These are phyloP conservation scores for Oidiodendron maius DNA, from an alignment of 495 filamentous ascomycete species.

Conservation along the genomic window DNA sequence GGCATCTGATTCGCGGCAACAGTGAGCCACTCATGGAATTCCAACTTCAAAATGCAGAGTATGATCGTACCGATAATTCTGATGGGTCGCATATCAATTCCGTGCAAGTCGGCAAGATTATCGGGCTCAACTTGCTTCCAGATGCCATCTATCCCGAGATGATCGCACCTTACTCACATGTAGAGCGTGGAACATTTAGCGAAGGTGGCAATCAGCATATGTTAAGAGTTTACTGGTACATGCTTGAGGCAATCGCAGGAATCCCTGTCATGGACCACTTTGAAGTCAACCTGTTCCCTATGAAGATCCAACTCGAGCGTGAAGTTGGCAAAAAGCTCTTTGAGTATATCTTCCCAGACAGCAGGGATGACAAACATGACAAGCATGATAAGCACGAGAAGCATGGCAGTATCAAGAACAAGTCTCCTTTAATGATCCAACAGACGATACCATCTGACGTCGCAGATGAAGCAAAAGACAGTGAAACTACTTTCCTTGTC, in stretches of 20 bases:
- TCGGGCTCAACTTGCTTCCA: slow-evolving; percentile 81
- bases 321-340: slow-evolving; percentile 93
- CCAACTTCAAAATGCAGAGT: slow-evolving; percentile 81
- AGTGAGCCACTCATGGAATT: slow-evolving; percentile 90
- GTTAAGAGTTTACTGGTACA: slow-evolving; percentile 91
- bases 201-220: slow-evolving; percentile 60
- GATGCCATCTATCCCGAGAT: slow-evolving; percentile 94
- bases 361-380: slow-evolving; percentile 45
- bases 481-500: background rate
- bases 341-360: slow-evolving; percentile 93
- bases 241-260: slow-evolving; percentile 95
- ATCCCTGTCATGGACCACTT: slow-evolving; percentile 98
- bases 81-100: slow-evolving; percentile 94
- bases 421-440: slow-evolving; percentile 78
- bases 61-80: slow-evolving; percentile 89
- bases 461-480: slow-evolving; percentile 51
- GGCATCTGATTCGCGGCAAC: slow-evolving; percentile 86
- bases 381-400: too few species aligned
- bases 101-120: slow-evolving; percentile 76
- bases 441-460: slow-evolving; percentile 46
- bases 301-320: slow-evolving; percentile 89
- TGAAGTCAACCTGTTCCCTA: slow-evolving; percentile 86
- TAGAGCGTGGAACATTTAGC: slow-evolving; percentile 38
- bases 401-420: slow-evolving; percentile 43
- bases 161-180: slow-evolving; percentile 78